A percentile compares a stretch with the other conserved stretches of the same genome.
Evolutionary conservation across 139 green algal genomes (phyloP).

Genomic region (Chlamydomonas sphaeroides): DNA sequence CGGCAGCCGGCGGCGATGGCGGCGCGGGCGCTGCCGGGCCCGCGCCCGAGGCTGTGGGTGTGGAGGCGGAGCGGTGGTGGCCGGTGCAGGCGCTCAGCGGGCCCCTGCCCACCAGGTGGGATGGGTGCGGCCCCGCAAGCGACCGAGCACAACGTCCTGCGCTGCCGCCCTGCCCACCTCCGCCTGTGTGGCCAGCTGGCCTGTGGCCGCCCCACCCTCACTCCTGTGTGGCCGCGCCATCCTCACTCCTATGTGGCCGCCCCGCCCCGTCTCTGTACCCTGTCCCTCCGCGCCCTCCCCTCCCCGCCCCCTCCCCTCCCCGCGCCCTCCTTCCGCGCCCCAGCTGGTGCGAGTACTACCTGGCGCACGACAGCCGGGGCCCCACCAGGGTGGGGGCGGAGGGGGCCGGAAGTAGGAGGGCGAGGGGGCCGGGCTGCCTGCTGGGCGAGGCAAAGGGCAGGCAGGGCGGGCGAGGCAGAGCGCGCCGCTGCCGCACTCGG

Average conservation of each 20-base stretch:
- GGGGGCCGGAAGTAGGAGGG: not conserved
- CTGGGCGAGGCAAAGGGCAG: not conserved
- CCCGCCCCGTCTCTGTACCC: too few relatives aligned
- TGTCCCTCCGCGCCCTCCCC: not conserved
- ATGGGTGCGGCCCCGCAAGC: not conserved
- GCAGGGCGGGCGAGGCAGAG: too few relatives aligned
- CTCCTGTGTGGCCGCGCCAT: too few relatives aligned
- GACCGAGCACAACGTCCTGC: not conserved
- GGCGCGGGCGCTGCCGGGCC: not conserved
- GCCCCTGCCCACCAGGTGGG: slow-evolving; percentile 28
- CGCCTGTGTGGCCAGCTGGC: too few relatives aligned
- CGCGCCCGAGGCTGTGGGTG: not conserved
- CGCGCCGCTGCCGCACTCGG: too few relatives aligned
- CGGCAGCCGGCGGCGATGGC: not conserved
- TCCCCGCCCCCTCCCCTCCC: not conserved
- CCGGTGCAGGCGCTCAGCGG: slow-evolving; percentile 35
- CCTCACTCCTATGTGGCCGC: too few relatives aligned
- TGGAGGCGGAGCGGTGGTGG: not conserved
- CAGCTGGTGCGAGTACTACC: slow-evolving; percentile 43
- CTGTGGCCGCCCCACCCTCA: too few relatives aligned
- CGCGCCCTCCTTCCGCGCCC: not conserved
- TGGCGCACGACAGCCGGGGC: slow-evolving; percentile 13
- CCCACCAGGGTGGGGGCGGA: slow-evolving; percentile 20
- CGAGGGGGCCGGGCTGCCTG: not conserved
- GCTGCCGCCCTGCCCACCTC: too few relatives aligned